These are phyloP conservation scores for Sclerotinia spermophila DNA, from an alignment of 2,329 filamentous ascomycete species.

Conservation along the genomic window DNA sequence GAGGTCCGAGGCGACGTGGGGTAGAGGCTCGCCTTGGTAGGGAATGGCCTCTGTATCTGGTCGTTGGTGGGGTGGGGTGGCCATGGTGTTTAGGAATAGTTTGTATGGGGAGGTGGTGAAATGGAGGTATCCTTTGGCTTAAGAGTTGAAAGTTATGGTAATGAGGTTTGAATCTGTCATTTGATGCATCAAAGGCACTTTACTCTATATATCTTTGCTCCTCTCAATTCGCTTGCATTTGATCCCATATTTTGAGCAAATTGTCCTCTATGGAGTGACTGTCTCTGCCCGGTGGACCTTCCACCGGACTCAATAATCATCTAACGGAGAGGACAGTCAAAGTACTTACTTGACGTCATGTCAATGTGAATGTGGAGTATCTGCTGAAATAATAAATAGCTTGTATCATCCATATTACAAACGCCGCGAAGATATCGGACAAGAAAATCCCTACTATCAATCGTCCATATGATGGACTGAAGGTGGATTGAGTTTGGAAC, in stretches of 20 bases:
- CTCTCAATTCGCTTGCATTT: neutral
- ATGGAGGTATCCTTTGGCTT: too few species aligned
- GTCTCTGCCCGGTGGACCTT: neutral
- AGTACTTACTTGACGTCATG: neutral
- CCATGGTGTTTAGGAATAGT: neutral
- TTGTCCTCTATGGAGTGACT: neutral
- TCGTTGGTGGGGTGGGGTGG: neutral
- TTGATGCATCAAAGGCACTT: neutral
- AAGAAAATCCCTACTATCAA: neutral
- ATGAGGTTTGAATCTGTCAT: neutral
- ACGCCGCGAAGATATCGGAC: neutral
- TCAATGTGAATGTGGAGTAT: neutral
- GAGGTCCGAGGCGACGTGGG: neutral
- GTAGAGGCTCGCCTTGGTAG: neutral
- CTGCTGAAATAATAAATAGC: neutral
- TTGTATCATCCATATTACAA: neutral
- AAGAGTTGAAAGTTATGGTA: too few species aligned
- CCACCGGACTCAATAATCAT: neutral
- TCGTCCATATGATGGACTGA: neutral
- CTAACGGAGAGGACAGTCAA: neutral
- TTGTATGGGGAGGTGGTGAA: neutral
- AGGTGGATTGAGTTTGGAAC: neutral
- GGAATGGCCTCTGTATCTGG: neutral
- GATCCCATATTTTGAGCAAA: neutral
- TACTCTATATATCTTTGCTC: neutral